Percentiles rank a stretch among this genome's conserved stretches.
phyloP scores from a whole-genome alignment of 768 basidiomycete species.

The Termitomyces sp. region DNA sequence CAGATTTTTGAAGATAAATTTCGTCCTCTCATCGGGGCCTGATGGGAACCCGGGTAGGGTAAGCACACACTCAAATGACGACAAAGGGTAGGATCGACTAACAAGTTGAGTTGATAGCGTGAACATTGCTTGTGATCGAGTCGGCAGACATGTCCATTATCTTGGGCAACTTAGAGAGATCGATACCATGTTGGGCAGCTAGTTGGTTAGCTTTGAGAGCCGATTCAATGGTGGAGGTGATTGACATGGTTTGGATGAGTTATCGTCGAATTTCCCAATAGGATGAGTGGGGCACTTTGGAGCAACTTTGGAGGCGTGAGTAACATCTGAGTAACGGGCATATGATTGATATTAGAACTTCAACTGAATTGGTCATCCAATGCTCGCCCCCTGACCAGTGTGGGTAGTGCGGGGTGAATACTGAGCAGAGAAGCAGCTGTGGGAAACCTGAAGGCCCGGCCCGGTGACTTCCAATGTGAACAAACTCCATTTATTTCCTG shows the following conservation, averaged over 20 bases:
- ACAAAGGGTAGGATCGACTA: background rate
- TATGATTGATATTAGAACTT: background rate
- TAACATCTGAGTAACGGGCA: background rate
- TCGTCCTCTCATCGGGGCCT: slow-evolving; percentile 37
- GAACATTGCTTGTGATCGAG: slow-evolving; percentile 33
- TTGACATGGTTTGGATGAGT: background rate
- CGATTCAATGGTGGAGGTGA: slow-evolving; percentile 12
- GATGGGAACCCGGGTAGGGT: background rate
- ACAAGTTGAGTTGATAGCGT: slow-evolving; percentile 9
- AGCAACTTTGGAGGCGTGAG: background rate
- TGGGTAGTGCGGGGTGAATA: background rate
- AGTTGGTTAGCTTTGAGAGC: slow-evolving; percentile 24
- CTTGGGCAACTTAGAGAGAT: slow-evolving; percentile 35
- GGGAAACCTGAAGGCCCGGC: background rate
- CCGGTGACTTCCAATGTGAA: background rate
- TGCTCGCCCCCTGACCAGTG: background rate
- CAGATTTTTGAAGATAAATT: slow-evolving; percentile 38
- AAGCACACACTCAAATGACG: background rate
- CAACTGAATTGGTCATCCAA: background rate
- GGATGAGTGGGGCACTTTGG: background rate
- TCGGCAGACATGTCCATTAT: slow-evolving; percentile 36
- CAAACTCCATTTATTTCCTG: background rate
- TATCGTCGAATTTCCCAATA: background rate
- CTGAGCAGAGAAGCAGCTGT: background rate
- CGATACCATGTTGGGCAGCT: slow-evolving; percentile 29